Base-by-base conservation (phyloP, 1,139 yeast species). In the Hansenula sp. region DNA sequence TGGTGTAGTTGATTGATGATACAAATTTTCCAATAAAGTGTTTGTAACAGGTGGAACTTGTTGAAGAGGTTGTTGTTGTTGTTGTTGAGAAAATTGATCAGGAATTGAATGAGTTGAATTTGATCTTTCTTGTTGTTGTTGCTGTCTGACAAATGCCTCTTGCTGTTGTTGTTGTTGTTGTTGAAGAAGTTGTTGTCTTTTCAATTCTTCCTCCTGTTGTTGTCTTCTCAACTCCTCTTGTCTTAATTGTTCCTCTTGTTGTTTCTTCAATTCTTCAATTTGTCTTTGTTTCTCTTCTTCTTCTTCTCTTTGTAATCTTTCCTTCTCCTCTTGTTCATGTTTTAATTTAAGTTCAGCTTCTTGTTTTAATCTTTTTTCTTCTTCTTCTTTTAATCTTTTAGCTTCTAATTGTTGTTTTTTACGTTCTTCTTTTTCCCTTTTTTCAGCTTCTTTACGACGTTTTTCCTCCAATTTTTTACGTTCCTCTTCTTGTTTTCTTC, bases 401-500 rank as follows among this genome's bases (percentile, higher is more conserved):
- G 40, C 63, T 60, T 62, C 62, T 38, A 60, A 57, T 40, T 61
- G 61, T 37, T 63, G 61, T 44, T 54, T 59, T 42, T 57, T 61
- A 30, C 51, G 53, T 53, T 61, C 59, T 57, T 55, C 63, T 53
- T 55, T 60, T 57, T 61, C 64, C 64, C 63, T 64, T 64, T 64
- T 49, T 59, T 68, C 60, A 61, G 57, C 54, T 60, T 61, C 55
- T 62, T 60, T 49, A 60, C 57, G 52, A 66, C 69, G 59, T 66
- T 69, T 51, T 64, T 71, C 56, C 67, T 65, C 55, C 61, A 61
- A 52, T 68, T 67, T 61, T 71, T 67, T 48, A 61, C 69, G 52
- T 60, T 68, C 45, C 54, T 71, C 57, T 67, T 73, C 62, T 60
- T 70, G 55, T 60, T 68, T 64, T 62, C 73, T 49, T 63, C 73